Evolutionary conservation across 495 filamentous ascomycete genomes (phyloP).

Genomic region (Wilcoxina mikolae): DNA sequence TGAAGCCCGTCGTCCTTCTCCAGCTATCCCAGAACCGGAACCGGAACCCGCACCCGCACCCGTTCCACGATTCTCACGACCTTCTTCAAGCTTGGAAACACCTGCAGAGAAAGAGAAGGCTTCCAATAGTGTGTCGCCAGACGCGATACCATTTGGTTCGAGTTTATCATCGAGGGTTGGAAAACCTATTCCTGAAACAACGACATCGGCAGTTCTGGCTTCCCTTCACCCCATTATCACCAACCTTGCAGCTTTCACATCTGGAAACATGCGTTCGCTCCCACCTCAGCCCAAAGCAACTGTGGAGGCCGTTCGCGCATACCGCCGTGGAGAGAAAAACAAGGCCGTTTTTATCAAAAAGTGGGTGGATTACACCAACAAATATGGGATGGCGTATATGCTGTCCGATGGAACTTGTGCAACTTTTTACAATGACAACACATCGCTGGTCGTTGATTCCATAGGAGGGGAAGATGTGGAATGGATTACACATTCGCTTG

Average conservation of each 20-base stretch:
- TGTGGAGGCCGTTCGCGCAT: slow-evolving; percentile 17
- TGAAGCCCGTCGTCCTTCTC: background rate
- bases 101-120: background rate
- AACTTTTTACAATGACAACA: slow-evolving; percentile 58
- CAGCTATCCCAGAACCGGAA: too few species aligned
- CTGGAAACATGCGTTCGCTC: slow-evolving; percentile 13
- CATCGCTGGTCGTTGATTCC: slow-evolving; percentile 45
- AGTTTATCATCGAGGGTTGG: slow-evolving; percentile 17
- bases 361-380: slow-evolving; percentile 92
- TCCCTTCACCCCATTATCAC: slow-evolving; percentile 21
- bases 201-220: slow-evolving; percentile 17
- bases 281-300: slow-evolving; percentile 18
- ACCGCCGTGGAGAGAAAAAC: slow-evolving; percentile 20
- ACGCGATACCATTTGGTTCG: too few species aligned
- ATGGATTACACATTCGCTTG: slow-evolving; percentile 33
- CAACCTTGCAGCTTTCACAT: slow-evolving; percentile 19
- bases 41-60: background rate
- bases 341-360: slow-evolving; percentile 48
- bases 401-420: slow-evolving; percentile 72
- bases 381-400: slow-evolving; percentile 75
- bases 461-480: slow-evolving; percentile 32
- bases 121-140: too few species aligned
- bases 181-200: slow-evolving; percentile 19
- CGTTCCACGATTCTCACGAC: background rate
- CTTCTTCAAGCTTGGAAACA: background rate